These are phyloP conservation scores for Epichloe typhina DNA, from an alignment of 2,329 filamentous ascomycete species.

Conservation along the genomic window DNA sequence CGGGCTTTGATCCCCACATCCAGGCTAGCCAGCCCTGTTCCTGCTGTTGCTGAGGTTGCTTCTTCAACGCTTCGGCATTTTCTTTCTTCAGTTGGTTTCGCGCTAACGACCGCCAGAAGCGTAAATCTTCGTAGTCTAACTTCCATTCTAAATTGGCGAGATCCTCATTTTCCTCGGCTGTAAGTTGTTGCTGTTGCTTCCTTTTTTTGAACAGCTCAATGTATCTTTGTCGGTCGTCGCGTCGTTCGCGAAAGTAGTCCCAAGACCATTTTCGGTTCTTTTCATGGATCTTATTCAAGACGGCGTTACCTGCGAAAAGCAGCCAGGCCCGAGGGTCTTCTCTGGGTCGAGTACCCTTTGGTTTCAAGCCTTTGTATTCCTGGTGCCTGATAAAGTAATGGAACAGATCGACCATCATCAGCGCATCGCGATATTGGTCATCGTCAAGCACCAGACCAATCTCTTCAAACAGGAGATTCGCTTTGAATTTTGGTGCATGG, in stretches of 20 bases:
- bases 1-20: constrained; percentile 74
- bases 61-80: constrained; percentile 75
- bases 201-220: constrained; percentile 97
- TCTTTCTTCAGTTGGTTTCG: constrained; percentile 93
- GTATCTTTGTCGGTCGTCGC: constrained; percentile 79
- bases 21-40: constrained; percentile 84
- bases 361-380: constrained; percentile 88
- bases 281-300: constrained; percentile 90
- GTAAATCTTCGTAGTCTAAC: constrained; percentile 82
- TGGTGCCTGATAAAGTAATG: constrained; percentile 97
- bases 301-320: constrained; percentile 76
- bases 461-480: constrained; percentile 86
- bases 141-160: constrained; percentile 72
- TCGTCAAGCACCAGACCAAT: constrained; percentile 97
- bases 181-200: constrained; percentile 60
- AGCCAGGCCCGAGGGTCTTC: constrained; percentile 91
- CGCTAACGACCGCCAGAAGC: constrained; percentile 92
- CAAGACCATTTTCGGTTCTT: constrained; percentile 88
- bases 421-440: constrained; percentile 86
- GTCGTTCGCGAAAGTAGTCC: constrained; percentile 85
- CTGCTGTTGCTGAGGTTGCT: constrained; percentile 37
- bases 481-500: constrained; percentile 75
- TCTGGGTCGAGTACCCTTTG: constrained; percentile 66
- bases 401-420: constrained; percentile 98
- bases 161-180: constrained; percentile 56